phyloP scores from a whole-genome alignment of 1,284 basidiomycete species.

The Fomitopsis pinicola region DNA sequence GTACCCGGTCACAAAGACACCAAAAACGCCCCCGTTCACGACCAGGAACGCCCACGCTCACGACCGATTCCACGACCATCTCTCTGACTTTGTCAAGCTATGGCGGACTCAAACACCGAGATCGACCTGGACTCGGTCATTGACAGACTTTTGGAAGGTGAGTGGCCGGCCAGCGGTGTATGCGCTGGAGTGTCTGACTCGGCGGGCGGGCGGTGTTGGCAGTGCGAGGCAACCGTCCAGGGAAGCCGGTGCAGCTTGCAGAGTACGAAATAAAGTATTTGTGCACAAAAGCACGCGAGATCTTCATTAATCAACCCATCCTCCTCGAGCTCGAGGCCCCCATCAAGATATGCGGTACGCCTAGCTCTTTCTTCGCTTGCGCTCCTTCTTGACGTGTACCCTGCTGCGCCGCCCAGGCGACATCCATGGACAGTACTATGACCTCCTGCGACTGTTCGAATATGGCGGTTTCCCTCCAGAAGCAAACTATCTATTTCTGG shows the following conservation, averaged over 20 bases:
- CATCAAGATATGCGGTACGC: constrained; percentile 94
- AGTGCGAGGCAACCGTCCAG: constrained; percentile 93
- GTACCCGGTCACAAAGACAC: constrained; percentile 15
- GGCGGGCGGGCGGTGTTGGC: constrained; percentile 13
- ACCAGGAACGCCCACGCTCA: constrained; percentile 25
- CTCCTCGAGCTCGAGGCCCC: constrained; percentile 91
- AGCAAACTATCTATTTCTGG: constrained; percentile 94
- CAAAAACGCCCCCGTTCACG: constrained; percentile 23
- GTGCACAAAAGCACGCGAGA: constrained; percentile 92
- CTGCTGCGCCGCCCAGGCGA: constrained; percentile 53
- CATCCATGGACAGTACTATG: constrained; percentile 95
- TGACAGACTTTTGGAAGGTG: constrained; percentile 94
- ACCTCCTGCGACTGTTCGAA: constrained; percentile 90
- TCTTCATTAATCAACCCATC: constrained; percentile 95
- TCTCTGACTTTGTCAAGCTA: constrained; percentile 25
- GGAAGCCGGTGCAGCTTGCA: constrained; percentile 90
- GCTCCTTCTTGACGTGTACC: constrained; percentile 5
- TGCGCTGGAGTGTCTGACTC: constrained; percentile 16
- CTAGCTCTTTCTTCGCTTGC: not conserved
- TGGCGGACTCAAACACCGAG: constrained; percentile 72
- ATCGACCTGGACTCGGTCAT: constrained; percentile 99
- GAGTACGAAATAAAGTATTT: constrained; percentile 97
- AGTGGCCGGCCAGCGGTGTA: constrained; percentile 29
- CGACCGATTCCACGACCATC: constrained; percentile 22
- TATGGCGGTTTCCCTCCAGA: constrained; percentile 95